Percentiles rank a stretch among this genome's conserved stretches.
phyloP scores from a whole-genome alignment of 306 rosid species.

The Gynostemma pentaphyllum region DNA sequence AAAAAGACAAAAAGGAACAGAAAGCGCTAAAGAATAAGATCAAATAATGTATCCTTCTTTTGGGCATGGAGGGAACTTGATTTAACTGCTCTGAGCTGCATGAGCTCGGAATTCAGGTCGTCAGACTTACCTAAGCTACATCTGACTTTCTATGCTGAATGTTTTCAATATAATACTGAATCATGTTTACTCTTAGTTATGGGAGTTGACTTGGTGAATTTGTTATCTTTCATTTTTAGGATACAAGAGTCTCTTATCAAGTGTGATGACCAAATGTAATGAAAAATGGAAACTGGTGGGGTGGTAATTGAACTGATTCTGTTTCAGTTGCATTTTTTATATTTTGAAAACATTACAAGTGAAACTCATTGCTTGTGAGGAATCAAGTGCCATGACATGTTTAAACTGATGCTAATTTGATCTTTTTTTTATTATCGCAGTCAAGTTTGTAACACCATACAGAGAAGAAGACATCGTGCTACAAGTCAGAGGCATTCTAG shows the following conservation, averaged over 20 bases:
- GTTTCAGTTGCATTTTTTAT: not conserved
- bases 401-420: slow-evolving; percentile 10
- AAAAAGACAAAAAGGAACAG: no score
- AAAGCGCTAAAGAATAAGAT: no score
- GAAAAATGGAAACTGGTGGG: not conserved
- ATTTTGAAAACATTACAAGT: not conserved
- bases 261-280: not conserved
- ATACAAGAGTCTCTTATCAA: not conserved
- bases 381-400: not conserved
- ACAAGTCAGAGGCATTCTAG: slow-evolving; percentile 41
- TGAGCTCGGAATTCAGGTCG: no score
- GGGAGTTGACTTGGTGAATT: not conserved
- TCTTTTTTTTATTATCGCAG: slow-evolving; percentile 25
- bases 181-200: not conserved
- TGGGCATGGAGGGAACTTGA: no score
- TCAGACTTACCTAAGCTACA: not conserved
- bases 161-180: not conserved
- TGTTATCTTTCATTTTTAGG: not conserved
- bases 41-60: no score
- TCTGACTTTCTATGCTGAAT: not conserved
- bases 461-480: slow-evolving; percentile 46
- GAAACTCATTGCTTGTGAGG: not conserved
- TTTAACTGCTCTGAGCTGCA: no score
- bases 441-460: slow-evolving; percentile 44
- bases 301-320: not conserved